Conservation (phyloP, 108 stramenopile species). For the Fragilariopsis cylindrus region DNA sequence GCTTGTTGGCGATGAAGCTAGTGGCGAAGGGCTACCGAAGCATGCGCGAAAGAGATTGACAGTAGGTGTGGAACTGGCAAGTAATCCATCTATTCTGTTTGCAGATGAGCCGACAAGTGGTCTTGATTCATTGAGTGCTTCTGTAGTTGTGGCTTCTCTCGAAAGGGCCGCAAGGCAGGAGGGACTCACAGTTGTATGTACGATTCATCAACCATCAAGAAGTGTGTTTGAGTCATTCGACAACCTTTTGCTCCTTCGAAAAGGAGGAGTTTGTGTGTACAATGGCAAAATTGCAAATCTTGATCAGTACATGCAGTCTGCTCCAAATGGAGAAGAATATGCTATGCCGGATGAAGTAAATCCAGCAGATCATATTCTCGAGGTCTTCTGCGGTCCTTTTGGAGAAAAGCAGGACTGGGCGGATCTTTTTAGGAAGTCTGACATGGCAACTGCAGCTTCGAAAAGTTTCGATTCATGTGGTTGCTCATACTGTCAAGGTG, state of each 20-base stretch:
- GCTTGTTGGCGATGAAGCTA: background rate
- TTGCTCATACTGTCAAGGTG: too few relatives aligned
- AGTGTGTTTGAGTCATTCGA: background rate
- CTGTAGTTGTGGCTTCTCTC: background rate
- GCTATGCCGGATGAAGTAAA: too few relatives aligned
- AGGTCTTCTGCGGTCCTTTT: background rate
- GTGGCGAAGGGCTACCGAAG: background rate
- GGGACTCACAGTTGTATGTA: background rate
- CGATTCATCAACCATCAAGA: slow-evolving; percentile 3
- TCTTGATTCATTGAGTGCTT: background rate
- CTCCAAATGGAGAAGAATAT: too few relatives aligned
- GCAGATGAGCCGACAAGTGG: background rate
- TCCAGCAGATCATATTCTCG: background rate
- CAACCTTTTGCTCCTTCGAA: background rate
- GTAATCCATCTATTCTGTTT: background rate
- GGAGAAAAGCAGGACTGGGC: background rate
- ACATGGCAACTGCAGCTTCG: too few relatives aligned
- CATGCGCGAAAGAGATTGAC: background rate
- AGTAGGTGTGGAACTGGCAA: background rate
- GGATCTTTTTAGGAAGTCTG: too few relatives aligned
- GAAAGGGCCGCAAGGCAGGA: background rate
- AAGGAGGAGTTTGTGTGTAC: background rate
- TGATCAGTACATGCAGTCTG: too few relatives aligned
- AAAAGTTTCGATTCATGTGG: too few relatives aligned
- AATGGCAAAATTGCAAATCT: background rate